Percentiles rank a stretch among this genome's conserved stretches.
These are phyloP conservation scores for Vinca minor DNA, from an alignment of 257 asterid genomes.

Conservation along the genomic window DNA sequence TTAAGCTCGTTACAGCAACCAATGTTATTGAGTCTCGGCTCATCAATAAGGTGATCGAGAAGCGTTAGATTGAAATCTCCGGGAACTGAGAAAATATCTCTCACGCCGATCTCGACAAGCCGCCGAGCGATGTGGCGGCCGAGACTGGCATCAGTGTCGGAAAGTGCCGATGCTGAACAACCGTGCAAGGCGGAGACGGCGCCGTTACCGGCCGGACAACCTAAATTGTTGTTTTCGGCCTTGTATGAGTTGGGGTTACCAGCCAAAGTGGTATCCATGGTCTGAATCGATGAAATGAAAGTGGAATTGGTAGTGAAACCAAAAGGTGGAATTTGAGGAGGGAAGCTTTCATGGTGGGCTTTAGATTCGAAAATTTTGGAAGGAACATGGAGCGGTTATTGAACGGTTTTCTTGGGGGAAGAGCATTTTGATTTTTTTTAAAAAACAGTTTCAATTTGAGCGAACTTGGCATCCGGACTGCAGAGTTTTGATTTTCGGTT, in stretches of 20 bases:
- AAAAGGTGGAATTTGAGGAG: background rate
- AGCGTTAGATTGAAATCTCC: constrained; percentile 88
- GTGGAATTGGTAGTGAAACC: too few species aligned
- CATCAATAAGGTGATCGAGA: constrained; percentile 74
- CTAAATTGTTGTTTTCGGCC: constrained; percentile 24
- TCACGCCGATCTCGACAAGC: constrained; percentile 61
- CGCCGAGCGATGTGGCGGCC: constrained; percentile 72
- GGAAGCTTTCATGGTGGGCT: background rate
- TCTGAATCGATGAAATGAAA: too few species aligned
- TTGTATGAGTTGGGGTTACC: constrained; percentile 16
- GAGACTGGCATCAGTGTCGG: constrained; percentile 46
- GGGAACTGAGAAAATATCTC: constrained; percentile 73
- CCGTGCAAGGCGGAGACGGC: constrained; percentile 28
- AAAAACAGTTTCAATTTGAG: too few species aligned
- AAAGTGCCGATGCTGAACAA: constrained; percentile 14
- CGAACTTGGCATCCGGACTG: too few species aligned
- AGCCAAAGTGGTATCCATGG: background rate
- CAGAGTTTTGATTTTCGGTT: too few species aligned
- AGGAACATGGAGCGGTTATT: constrained; percentile 4
- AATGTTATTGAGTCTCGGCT: constrained; percentile 57
- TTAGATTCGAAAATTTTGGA: constrained; percentile 24
- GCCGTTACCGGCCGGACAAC: constrained; percentile 17
- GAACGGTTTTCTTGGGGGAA: constrained; percentile 15
- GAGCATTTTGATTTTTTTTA: background rate
- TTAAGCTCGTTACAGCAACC: constrained; percentile 90